Conservation (phyloP, 305 asterid genomes). For the Fraxinus floribunda region DNA sequence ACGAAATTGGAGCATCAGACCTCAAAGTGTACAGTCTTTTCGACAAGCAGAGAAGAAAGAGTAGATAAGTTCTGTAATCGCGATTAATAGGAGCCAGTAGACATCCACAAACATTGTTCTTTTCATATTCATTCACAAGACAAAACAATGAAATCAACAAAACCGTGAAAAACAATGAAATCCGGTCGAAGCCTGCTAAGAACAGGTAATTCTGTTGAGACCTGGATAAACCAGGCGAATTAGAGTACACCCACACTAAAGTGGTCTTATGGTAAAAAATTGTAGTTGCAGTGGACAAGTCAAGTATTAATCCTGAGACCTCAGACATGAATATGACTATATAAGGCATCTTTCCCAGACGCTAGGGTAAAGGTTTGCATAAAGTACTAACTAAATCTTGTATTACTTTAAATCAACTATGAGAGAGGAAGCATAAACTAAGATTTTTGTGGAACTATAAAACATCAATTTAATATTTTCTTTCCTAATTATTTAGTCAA, state of each 20-base stretch:
- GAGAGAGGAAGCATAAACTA: background rate
- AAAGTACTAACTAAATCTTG: background rate
- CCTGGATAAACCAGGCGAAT: background rate
- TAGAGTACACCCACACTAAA: background rate
- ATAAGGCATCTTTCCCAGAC: background rate
- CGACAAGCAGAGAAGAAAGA: background rate
- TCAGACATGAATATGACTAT: background rate
- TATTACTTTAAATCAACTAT: background rate
- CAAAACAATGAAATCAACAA: background rate
- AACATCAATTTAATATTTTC: background rate
- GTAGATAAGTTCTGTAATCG: background rate
- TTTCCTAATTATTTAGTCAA: background rate
- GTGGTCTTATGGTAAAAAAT: background rate
- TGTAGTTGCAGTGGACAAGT: background rate
- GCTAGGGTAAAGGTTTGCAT: background rate
- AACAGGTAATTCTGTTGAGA: background rate
- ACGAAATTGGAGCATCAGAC: background rate
- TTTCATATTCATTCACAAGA: background rate
- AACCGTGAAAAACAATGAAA: background rate
- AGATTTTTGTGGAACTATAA: background rate
- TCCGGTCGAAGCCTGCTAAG: background rate
- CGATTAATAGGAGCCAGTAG: background rate
- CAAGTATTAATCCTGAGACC: background rate
- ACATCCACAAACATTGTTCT: background rate
- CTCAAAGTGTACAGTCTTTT: background rate